Evolutionary conservation across 371 early-diverging fungal species (phyloP), one percentile per base, ranked within the genome.

Genomic region (Zychaea mexicana): DNA sequence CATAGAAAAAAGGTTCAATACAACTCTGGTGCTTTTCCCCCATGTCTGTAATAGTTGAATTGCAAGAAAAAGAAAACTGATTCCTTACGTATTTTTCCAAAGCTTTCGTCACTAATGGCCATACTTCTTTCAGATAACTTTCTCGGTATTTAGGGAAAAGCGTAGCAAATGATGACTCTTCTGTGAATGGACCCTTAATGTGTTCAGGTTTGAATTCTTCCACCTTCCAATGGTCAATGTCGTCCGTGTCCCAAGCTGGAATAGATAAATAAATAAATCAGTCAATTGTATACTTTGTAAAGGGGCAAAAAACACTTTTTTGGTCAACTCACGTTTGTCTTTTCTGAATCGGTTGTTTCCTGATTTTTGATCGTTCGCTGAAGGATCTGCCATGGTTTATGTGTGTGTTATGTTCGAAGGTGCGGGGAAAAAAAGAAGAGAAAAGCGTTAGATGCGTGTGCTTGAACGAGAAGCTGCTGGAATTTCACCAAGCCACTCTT

Each of bases 71-170:
- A 56, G 38, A 13, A 26, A 46, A 7, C 47, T 28, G 28, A 3
- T 46, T 26, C 63, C 76, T 67, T 84, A 90, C 92, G 56, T 85
- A 85, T 72, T 89, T 89, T 17, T 96, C 94, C 33, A 99, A 82
- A 2, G 92, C 88, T 65, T 84, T 84, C n/a, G 93, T 97, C 15
- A 97, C 91, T 53, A 92, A 91, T n/a, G 97, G 93, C 96, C 99
- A 98, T 24, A 94, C 87, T 74, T 97, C 95, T 61, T 87, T 86
- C 70, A 99, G 81, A 71, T 99, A 99, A 61, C 87, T 85, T 79
- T 99, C 98, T 68, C 99, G 87, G 86, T 99, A 98, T 83, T 96
- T 97, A 15, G 99, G 99, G 69, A 98, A 99, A 67, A 99, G 82
- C 1, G 98, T 97, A 2, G 98, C 97, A 83, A 99, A 99, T 2